Evolutionary conservation across 2,329 filamentous ascomycete genomes (phyloP), one percentile per base, ranked within the genome.

Genomic region (Orbilia oligospora): DNA sequence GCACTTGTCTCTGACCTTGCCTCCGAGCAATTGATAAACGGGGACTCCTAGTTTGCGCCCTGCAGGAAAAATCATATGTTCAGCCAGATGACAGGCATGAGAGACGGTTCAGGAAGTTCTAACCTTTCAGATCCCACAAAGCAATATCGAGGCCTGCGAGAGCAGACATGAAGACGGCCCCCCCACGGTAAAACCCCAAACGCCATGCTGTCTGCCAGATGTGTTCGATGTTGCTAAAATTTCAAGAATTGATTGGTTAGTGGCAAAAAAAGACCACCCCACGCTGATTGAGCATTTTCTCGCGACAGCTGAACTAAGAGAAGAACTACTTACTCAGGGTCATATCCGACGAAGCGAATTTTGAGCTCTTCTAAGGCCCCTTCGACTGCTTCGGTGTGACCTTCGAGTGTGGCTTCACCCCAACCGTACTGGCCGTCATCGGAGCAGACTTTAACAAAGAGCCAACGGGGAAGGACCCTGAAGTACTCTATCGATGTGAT

Each of bases 121-220:
- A 84, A 71, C 87, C 88, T 85, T 94, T 93, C 20, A 94, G 85
- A 84, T 94, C 92, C 92, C 92, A 94, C 0, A 94, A 85, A 0
- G 92, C 92, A 83, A 94, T 94, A 82, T 94, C 92, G 65, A 94
- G 89, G 1, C 92, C 92, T 0, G 91, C 89, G 16, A 94, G 84
- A 0, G 92, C 92, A 80, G 90, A 92, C 91, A 94, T 94, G 80
- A 94, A 91, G 9, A 94, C 92, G 0, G 92, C 91, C 0, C 92
- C 92, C 1, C 92, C 92, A 30, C 92, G 87, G 83, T 94, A 94
- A 84, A 94, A 95, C 0, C 89, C 89, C 49, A 88, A 86, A 49
- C 92, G 88, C 88, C 90, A 94, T 27, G 89, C 88, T 80, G 88
- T 87, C 83, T 93, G 92, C 92, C 92, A 94, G 73, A 94, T 91